These are phyloP conservation scores for Trichoderma orchidacearum DNA, from an alignment of 495 filamentous ascomycete genomes.

Conservation along the genomic window DNA sequence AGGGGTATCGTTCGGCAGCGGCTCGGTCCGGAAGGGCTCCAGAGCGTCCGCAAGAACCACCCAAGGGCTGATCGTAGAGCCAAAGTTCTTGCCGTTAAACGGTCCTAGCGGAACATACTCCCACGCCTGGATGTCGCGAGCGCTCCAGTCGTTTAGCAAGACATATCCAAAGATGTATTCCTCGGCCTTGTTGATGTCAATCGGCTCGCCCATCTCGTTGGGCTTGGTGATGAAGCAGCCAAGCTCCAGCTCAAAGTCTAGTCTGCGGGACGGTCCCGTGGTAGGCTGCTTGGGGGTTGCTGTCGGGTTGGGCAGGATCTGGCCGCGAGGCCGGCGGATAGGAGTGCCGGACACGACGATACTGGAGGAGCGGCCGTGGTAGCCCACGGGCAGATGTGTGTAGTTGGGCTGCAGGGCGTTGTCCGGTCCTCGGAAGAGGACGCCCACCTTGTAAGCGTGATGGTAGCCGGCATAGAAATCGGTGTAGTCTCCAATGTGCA, in stretches of 20 bases:
- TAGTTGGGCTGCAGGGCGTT: conserved; percentile 86
- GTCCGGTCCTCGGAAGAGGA: conserved; percentile 67
- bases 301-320: conserved; percentile 55
- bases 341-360: conserved; percentile 65
- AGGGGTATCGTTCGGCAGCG: conserved; percentile 47
- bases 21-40: conserved; percentile 44
- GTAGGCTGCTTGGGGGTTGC: conserved; percentile 43
- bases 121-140: conserved; percentile 82
- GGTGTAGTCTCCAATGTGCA: conserved; percentile 89
- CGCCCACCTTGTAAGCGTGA: conserved; percentile 73
- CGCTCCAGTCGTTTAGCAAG: conserved; percentile 90
- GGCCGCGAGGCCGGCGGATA: conserved; percentile 67
- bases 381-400: conserved; percentile 77
- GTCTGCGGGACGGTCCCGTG: conserved; percentile 46
- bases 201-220: conserved; percentile 51
- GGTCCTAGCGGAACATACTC: conserved; percentile 79
- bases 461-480: conserved; percentile 93
- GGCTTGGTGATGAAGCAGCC: conserved; percentile 63
- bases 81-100: conserved; percentile 89
- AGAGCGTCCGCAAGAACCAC: conserved; percentile 76
- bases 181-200: conserved; percentile 49
- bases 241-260: conserved; percentile 85
- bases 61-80: conserved; percentile 81
- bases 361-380: conserved; percentile 72
- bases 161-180: conserved; percentile 78